Evolutionary conservation across 169 alveolate genomes (phyloP), one percentile per base, ranked within the genome.

Genomic region (Cryptosporidium muris): DNA sequence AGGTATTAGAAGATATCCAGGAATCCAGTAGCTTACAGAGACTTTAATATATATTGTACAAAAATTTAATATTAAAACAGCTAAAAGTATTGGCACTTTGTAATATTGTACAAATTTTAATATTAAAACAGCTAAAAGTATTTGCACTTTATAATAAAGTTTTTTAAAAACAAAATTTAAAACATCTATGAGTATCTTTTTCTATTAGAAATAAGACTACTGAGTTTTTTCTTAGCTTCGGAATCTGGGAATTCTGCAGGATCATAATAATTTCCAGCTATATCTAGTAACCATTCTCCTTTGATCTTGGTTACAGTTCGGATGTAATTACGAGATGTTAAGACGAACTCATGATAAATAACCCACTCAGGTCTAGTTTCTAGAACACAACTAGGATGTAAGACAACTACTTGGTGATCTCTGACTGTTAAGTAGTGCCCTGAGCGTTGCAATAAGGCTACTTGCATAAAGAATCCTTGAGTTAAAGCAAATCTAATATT

Each of bases 311-410:
- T 92, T 34, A 95, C 98, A 8, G 98, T 96, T 81, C 99, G 91
- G 56, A 98, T 95, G 92, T 93, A 98, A 85, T 97, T 97, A 81
- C 97, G 96, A 36, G 98, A 90, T 4, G 99, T 98, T 56, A 97
- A 90, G 52, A 98, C 99, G 82, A 97, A 97, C 91, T 98, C 99
- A 88, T 97, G 96, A 93, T 95, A 97, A 34, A 96, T 38, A 14
- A 95, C 98, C 99, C 98, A 97, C 66, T 97, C 98, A 1, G 99
- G 99, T 56, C 95, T 94, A 88, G 95, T 93, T 64, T 94, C 96
- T 64, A 98, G 88, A 16, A 95, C 95, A 45, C 99, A 92, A 40
- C 98, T 93, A 2, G 99, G 99, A 91, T 98, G 99, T 47, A 97
- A 89, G n/a, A 96, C 94, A 36, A 98, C 99, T 38, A 92, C 94